Evolutionary conservation across 495 filamentous ascomycete genomes (phyloP).

Genomic region (Talaromyces ruber): DNA sequence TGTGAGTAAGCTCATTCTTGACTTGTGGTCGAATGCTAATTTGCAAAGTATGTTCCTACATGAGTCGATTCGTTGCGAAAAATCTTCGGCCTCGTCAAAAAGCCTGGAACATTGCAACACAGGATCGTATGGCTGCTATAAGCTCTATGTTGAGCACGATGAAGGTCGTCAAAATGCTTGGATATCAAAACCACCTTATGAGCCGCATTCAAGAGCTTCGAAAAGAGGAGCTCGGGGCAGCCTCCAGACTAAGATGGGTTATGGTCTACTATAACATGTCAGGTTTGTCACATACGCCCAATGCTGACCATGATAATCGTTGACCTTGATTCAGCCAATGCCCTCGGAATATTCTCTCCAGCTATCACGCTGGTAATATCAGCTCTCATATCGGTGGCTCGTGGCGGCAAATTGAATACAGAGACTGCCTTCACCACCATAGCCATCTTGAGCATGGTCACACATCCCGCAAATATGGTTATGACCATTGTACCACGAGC

Average conservation of each 20-base stretch:
- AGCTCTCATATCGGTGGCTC: constrained; percentile 29
- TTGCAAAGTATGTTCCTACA: constrained; percentile 7
- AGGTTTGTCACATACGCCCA: constrained; percentile 15
- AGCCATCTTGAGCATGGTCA: constrained; percentile 41
- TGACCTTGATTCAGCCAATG: constrained; percentile 15
- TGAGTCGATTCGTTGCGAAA: constrained; percentile 18
- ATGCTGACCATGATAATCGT: background rate
- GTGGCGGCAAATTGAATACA: constrained; percentile 28
- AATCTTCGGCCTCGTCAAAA: constrained; percentile 18
- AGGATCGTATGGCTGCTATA: constrained; percentile 39
- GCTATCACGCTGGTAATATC: constrained; percentile 26
- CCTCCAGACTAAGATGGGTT: constrained; percentile 31
- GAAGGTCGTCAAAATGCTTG: constrained; percentile 50
- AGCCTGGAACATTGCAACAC: constrained; percentile 42
- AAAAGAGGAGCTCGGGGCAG: constrained; percentile 31
- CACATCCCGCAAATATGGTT: constrained; percentile 35
- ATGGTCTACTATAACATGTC: constrained; percentile 34
- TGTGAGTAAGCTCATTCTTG: constrained; percentile 16
- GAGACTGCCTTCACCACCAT: constrained; percentile 41
- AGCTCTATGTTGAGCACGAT: constrained; percentile 37
- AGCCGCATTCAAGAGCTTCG: constrained; percentile 30
- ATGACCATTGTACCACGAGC: constrained; percentile 24
- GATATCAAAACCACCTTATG: constrained; percentile 24
- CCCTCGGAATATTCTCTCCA: constrained; percentile 21
- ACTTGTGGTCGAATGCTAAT: constrained; percentile 7